A percentile compares a stretch with the other conserved stretches of the same genome.
These are phyloP conservation scores for Oleoguttula mirabilis DNA, from an alignment of 495 filamentous ascomycete genomes.

Conservation along the genomic window DNA sequence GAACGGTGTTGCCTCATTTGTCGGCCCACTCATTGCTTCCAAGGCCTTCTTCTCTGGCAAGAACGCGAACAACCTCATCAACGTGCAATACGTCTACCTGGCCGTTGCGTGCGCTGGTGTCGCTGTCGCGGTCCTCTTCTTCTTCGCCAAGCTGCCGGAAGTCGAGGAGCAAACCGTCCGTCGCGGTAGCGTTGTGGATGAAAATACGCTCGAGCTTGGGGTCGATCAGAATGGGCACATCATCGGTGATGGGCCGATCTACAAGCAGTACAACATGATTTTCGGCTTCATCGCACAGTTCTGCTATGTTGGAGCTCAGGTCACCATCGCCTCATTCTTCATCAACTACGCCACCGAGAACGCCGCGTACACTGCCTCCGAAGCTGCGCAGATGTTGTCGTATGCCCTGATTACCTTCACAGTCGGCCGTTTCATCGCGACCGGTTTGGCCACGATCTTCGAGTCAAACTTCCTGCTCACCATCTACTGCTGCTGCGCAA, in stretches of 20 bases:
- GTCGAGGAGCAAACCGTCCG: constrained; percentile 13
- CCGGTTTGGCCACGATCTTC: constrained; percentile 12
- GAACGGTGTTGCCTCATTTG: constrained; percentile 19
- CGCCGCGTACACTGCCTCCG: constrained; percentile 27
- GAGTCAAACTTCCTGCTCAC: constrained; percentile 18
- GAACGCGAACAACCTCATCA: constrained; percentile 21
- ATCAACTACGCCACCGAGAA: constrained; percentile 43
- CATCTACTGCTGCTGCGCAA: constrained; percentile 21
- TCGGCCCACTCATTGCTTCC: constrained; percentile 22
- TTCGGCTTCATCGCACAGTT: constrained; percentile 59
- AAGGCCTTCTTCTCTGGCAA: constrained; percentile 31
- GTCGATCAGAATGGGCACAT: constrained; percentile 14
- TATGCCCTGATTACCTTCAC: constrained; percentile 47
- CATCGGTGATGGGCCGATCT: constrained; percentile 18
- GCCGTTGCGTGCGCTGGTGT: constrained; percentile 20
- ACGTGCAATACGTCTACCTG: constrained; percentile 25
- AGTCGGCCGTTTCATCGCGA: constrained; percentile 38
- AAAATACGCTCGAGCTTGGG: constrained; percentile 11
- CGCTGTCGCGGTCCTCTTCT: constrained; percentile 20
- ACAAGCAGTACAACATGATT: constrained; percentile 34
- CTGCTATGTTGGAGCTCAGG: constrained; percentile 60
- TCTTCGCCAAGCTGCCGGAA: constrained; percentile 23
- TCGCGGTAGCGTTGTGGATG: constrained; percentile 5
- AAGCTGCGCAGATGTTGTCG: constrained; percentile 43
- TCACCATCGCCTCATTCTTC: constrained; percentile 55